Base-by-base conservation (phyloP, 176 grass and related monocot species). In the Raddia guianensis region DNA sequence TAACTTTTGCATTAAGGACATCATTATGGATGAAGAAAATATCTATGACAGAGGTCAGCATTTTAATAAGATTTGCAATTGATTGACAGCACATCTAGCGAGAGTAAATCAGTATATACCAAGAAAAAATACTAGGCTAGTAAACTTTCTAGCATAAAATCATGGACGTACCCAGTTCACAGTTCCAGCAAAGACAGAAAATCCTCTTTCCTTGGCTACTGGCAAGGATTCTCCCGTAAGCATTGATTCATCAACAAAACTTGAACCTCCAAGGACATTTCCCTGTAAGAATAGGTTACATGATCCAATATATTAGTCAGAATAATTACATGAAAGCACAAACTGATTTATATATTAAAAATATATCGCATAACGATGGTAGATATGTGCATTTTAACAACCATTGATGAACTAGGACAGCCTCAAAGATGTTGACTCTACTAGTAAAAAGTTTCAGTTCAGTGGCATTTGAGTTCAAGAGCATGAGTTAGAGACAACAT, bases 171-270 rank as follows among this genome's bases (percentile, higher is more conserved):
- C 95, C 95, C 95, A 98, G 61, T 98, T 98, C 74, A 94, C 90
- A 83, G 95, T 98, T 89, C 95, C 95, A 76, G 95, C 72, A 89
- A 90, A 98, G 81, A 98, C 95, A 84, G 80, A 62, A 57, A 89
- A 80, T 43, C 95, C 95, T 67, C 45, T 88, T 87, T 93, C 95
- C 88, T 98, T 98, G 56, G 91, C 82, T 67, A 98, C 86, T 42
- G 95, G 95, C 79, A 98, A 87, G 51, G 95, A 98, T 85, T 98
- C 95, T 77, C 95, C 95, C 48, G 90, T 98, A 82, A 98, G 95
- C 95, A 98, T 98, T 66, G 95, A 94, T 86, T 98, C 95, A 33
- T 98, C 92, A 47, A 98, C 95, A 89, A 89, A 92, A 89, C 95
- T 94, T 74, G 87, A 93, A 5, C 95, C 95, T 71, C 61, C 91